A percentile compares a stretch with the other conserved stretches of the same genome.
Evolutionary conservation across 2,329 filamentous ascomycete species (phyloP).

Genomic region (Ophiostoma sp.): DNA sequence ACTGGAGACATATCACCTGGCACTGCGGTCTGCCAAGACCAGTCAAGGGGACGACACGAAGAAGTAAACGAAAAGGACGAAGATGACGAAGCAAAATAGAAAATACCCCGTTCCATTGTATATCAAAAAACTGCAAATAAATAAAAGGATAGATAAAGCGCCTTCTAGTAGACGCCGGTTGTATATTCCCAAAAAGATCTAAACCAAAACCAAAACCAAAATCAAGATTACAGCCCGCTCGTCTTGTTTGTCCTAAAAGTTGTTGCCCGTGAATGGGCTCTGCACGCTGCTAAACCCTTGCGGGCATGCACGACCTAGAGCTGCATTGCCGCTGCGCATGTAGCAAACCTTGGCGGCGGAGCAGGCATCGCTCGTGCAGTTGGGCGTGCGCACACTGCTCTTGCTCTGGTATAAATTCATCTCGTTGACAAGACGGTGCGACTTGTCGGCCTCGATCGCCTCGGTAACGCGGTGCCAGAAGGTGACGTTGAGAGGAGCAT

Average conservation of each 20-base stretch:
- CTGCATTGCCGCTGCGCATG: slow-evolving; percentile 56
- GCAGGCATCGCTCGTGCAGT: slow-evolving; percentile 44
- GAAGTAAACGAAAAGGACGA: not conserved
- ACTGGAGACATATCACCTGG: slow-evolving; percentile 50
- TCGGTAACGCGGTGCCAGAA: slow-evolving; percentile 48
- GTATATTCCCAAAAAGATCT: not conserved
- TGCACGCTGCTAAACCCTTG: slow-evolving; percentile 50
- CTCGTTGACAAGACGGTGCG: slow-evolving; percentile 44
- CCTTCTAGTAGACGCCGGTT: not conserved
- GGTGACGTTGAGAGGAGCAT: slow-evolving; percentile 49
- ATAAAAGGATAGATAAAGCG: not conserved
- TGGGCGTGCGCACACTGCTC: slow-evolving; percentile 39
- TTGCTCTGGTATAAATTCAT: slow-evolving; percentile 43
- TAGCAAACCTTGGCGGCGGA: slow-evolving; percentile 58
- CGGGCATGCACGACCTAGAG: slow-evolving; percentile 52
- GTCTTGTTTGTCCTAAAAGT: slow-evolving; percentile 33
- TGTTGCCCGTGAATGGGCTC: slow-evolving; percentile 40
- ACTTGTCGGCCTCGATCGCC: slow-evolving; percentile 40
- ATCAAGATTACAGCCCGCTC: not conserved
- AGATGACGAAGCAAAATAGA: not conserved
- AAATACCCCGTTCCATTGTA: slow-evolving; percentile 14
- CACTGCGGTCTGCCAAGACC: not conserved
- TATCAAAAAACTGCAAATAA: not conserved
- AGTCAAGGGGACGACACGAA: not conserved
- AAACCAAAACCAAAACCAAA: not conserved